phyloP scores from a whole-genome alignment of 164 flowering plant genomes.

The Hamamelis virginiana region DNA sequence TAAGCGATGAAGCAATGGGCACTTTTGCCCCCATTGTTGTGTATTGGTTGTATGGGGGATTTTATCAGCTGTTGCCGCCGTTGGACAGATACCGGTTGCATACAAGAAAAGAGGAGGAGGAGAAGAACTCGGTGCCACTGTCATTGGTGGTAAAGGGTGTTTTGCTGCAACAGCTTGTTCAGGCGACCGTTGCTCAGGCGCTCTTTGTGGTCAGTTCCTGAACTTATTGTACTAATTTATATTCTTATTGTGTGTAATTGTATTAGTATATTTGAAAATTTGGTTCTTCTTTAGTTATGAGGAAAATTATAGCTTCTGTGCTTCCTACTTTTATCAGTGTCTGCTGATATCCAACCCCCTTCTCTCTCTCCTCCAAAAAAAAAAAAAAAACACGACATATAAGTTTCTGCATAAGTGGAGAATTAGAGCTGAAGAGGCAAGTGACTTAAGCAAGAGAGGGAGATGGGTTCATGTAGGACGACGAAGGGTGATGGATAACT shows the following conservation, averaged over 20 bases:
- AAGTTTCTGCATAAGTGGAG: no score
- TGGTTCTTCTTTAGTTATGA: no score
- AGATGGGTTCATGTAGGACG: no score
- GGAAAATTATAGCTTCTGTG: neutral
- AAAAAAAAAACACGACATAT: no score
- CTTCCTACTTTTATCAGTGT: no score
- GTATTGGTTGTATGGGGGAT: slow-evolving; percentile 85
- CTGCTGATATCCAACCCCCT: no score
- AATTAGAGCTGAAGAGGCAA: no score
- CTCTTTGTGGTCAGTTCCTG: slow-evolving; percentile 54
- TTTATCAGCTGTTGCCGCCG: slow-evolving; percentile 68
- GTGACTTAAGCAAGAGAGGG: no score
- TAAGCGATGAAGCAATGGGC: slow-evolving; percentile 80
- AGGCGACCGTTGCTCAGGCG: slow-evolving; percentile 62
- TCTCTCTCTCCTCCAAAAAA: no score
- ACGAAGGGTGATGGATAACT: no score
- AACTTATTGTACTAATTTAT: neutral
- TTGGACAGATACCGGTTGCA: slow-evolving; percentile 70
- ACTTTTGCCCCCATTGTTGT: slow-evolving; percentile 78
- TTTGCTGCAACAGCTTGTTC: slow-evolving; percentile 73
- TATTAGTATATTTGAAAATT: no score
- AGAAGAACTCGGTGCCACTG: slow-evolving; percentile 65
- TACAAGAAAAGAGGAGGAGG: slow-evolving; percentile 64
- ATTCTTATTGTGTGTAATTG: neutral
- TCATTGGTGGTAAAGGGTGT: slow-evolving; percentile 68